Conservation (phyloP, 805 yeast species). For the Candida qinlingensis region DNA sequence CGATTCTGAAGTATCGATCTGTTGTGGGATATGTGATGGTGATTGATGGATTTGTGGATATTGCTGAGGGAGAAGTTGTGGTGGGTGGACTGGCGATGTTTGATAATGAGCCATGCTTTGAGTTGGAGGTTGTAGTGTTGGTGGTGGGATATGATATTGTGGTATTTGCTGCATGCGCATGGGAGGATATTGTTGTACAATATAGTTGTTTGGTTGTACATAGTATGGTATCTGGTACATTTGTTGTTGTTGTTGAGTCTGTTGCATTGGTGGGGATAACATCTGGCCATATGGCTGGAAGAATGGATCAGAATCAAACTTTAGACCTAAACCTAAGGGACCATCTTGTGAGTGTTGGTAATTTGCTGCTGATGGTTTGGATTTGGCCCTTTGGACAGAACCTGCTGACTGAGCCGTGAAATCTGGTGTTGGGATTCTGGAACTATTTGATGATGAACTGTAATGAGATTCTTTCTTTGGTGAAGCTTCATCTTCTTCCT, state of each 20-base stretch:
- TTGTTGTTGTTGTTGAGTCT: neutral
- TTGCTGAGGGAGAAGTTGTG: neutral
- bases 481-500: slow-evolving; percentile 3
- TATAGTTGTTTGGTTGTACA: neutral
- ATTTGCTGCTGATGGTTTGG: neutral
- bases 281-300: neutral
- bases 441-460: no score
- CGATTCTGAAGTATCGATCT: slow-evolving; percentile 26
- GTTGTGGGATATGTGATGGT: neutral
- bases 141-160: neutral
- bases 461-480: no score
- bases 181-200: neutral
- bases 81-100: neutral
- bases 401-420: neutral
- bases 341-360: neutral
- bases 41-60: neutral
- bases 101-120: no score
- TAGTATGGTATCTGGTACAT: neutral
- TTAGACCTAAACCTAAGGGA: neutral
- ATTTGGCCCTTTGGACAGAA: neutral
- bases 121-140: neutral
- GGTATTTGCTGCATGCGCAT: neutral
- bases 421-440: neutral
- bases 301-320: neutral
- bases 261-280: slow-evolving; percentile 1